A percentile compares a stretch with the other conserved stretches of the same genome.
Evolutionary conservation across 2,329 filamentous ascomycete species (phyloP).

Genomic region (Aspergillus texensis): DNA sequence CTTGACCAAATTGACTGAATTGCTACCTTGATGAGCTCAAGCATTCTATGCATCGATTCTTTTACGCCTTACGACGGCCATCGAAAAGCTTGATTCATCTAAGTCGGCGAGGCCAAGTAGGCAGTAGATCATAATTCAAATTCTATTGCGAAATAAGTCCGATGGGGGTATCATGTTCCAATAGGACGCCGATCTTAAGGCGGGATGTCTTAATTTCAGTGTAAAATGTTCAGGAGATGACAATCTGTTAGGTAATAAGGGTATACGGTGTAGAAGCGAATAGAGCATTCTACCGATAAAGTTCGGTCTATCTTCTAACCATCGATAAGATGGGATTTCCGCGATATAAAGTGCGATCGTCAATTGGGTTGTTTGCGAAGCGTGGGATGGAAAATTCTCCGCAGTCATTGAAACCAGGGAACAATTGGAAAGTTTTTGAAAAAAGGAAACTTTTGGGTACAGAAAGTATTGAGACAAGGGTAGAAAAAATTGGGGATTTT

Average conservation of each 20-base stretch:
- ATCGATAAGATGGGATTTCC: neutral
- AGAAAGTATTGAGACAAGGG: neutral
- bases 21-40: neutral
- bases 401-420: no score
- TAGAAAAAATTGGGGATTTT: neutral
- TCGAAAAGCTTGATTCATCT: neutral
- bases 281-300: neutral
- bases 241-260: neutral
- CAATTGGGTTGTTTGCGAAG: neutral
- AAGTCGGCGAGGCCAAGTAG: neutral
- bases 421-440: neutral
- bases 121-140: neutral
- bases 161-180: neutral
- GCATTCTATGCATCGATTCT: neutral
- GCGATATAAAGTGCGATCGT: neutral
- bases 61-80: neutral
- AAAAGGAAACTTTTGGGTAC: neutral
- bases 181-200: neutral
- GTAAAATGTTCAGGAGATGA: neutral
- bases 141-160: neutral
- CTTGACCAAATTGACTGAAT: neutral
- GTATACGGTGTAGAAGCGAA: neutral
- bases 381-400: neutral
- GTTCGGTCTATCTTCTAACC: neutral
- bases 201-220: neutral